Base-by-base conservation (phyloP, 2,329 filamentous ascomycete species). In the Cadophora sp. region DNA sequence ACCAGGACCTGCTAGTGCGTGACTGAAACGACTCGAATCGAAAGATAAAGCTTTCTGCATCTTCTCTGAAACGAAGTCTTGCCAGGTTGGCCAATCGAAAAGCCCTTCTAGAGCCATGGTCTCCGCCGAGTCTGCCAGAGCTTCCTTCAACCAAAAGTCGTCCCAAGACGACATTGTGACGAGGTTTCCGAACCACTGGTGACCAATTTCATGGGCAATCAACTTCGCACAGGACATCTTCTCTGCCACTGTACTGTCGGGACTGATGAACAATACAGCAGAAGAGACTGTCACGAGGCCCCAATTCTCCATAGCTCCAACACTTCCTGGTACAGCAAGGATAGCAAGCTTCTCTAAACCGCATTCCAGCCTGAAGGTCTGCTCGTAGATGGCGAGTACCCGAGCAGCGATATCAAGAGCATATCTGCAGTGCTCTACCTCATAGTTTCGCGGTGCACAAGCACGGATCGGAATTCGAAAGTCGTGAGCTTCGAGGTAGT, bases 81-180 rank as follows among this genome's bases (percentile, higher is more conserved):
- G 43, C 73, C 69, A 75, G 6, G 55, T 34, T 3, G 69, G 24
- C 48, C 55, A 72, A 5, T 67, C 66, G 11, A 37, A 29, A 24
- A 75, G 59, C 7, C 53, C 24, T 7, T 69, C 62, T 22, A 62
- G 24, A 3, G 71, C 70, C 59, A 70, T 61, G 6, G 43, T 60
- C 3, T 60, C 59, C 5, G 72, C 71, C 90, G 90, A 92, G 53
- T 89, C 91, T 34, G 90, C 89, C 75, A 92, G 91, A 40, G 89
- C 88, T 78, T 92, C 90, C 77, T 92, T 92, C 61, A 92, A 83
- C 90, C 90, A 92, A 24, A 92, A 79, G 46, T 88, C 88, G 76
- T 92, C 89, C 90, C 90, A 92, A 80, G 89, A 92, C 76, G 91
- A 87, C 89, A 92, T 91, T 50, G 90, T 92, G 31, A 92, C 90